Conservation (phyloP, 768 basidiomycete genomes). For the Exidia glandulosa region DNA sequence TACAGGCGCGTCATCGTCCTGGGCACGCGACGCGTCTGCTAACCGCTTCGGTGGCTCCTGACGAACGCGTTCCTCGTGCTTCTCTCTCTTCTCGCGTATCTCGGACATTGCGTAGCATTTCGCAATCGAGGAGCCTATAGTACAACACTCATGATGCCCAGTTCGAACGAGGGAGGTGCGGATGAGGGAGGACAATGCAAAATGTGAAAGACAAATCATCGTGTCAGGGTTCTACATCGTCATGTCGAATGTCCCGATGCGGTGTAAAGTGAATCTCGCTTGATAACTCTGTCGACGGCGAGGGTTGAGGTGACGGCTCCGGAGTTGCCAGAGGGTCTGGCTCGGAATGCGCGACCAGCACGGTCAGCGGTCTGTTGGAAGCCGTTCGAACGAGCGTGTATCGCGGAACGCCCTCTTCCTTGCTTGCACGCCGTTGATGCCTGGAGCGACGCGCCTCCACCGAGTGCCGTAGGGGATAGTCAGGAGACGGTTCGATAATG, state of each 20-base stretch:
- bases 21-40: no score
- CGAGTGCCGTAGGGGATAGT: no score
- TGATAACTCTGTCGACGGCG: neutral
- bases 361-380: neutral
- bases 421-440: neutral
- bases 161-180: no score
- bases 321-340: neutral
- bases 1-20: no score
- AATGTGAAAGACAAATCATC: neutral
- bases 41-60: no score
- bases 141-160: no score
- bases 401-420: neutral
- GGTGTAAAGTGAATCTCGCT: neutral
- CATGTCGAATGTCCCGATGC: neutral
- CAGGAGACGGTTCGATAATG: neutral
- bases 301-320: neutral
- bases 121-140: no score
- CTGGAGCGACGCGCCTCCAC: no score
- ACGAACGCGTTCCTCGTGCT: no score
- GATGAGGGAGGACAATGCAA: neutral
- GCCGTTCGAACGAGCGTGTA: neutral
- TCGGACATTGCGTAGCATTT: no score
- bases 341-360: neutral
- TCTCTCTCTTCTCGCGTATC: no score
- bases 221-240: neutral